These are phyloP conservation scores for Trichoderma guizhouense DNA, from an alignment of 2,329 filamentous ascomycete species.

Conservation along the genomic window DNA sequence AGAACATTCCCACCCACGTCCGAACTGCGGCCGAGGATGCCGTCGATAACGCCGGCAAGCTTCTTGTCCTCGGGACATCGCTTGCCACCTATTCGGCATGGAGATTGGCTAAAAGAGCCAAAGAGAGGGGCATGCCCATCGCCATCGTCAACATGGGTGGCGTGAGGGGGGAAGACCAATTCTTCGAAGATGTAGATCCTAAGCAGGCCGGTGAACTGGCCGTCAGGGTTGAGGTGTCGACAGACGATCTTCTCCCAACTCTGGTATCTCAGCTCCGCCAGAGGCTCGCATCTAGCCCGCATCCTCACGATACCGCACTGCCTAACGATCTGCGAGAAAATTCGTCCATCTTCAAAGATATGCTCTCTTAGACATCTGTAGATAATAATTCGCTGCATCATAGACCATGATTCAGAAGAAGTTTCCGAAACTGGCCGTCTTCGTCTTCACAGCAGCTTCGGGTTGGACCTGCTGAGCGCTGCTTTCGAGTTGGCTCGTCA, in stretches of 20 bases:
- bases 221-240: conserved; percentile 56
- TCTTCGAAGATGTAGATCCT: conserved; percentile 58
- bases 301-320: not conserved
- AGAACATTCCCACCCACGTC: conserved; percentile 68
- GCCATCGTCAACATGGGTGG: conserved; percentile 87
- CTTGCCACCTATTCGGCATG: conserved; percentile 94
- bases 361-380: conserved; percentile 49
- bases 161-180: conserved; percentile 71
- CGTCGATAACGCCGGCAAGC: conserved; percentile 69
- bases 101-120: conserved; percentile 79
- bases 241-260: conserved; percentile 55
- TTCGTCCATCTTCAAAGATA: conserved; percentile 51
- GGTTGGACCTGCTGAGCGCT: conserved; percentile 18
- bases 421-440: conserved; percentile 38
- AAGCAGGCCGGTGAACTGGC: conserved; percentile 49
- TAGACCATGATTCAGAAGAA: conserved; percentile 45
- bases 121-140: conserved; percentile 78
- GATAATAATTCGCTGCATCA: conserved; percentile 16
- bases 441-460: conserved; percentile 28
- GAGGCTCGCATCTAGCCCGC: conserved; percentile 20
- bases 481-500: conserved; percentile 6
- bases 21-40: conserved; percentile 76
- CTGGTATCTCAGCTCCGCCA: conserved; percentile 51
- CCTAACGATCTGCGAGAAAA: conserved; percentile 20
- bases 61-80: conserved; percentile 83